Base-by-base conservation (phyloP, 2,329 filamentous ascomycete genomes). In the Paracoccidioides lutzii region DNA sequence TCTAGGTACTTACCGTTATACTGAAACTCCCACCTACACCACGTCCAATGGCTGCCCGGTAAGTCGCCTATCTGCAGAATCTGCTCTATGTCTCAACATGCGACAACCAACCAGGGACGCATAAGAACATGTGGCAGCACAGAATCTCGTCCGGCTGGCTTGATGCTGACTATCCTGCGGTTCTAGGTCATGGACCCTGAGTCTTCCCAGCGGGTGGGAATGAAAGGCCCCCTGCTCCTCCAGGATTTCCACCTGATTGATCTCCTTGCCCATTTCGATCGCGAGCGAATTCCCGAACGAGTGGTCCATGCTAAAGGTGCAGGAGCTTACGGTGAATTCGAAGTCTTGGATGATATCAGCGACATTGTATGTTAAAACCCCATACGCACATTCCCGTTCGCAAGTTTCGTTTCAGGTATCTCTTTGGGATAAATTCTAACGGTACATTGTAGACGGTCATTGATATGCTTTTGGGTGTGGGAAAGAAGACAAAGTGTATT, bases 191-290 rank as follows among this genome's bases (percentile, higher is more conserved):
- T 77, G 58, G 74, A 79, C 61, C 78, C 79, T 15, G 72, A 77
- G 61, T 70, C 72, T 14, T 70, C 71, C 53, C 79, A 82, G 66
- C 75, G 81, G 56, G 69, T 80, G 38, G 81, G 81, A 51, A 64
- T 67, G 51, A 78, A 78, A 61, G 81, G 81, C 0, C 81, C 81
- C 59, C 72, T 84, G 42, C 71, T 83, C 58, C 76, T 85, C 28
- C 81, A 84, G 63, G 81, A 84, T 65, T 83, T 83, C 65, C 81
- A 84, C 65, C 68, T 85, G 66, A 80, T 85, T 61, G 82, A 83
- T 60, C 69, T 82, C 38, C 74, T 85, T 49, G 69, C 72, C 28
- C 69, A 73, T 55, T 73, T 73, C 53, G 68, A 73, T 59, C 64
- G 69, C 22, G 70, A 73, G 57, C 64, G 69, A 22, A 71, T 71